These are phyloP conservation scores for Aegilops tauschii DNA, from an alignment of 176 grass and related monocot species.

Conservation along the genomic window DNA sequence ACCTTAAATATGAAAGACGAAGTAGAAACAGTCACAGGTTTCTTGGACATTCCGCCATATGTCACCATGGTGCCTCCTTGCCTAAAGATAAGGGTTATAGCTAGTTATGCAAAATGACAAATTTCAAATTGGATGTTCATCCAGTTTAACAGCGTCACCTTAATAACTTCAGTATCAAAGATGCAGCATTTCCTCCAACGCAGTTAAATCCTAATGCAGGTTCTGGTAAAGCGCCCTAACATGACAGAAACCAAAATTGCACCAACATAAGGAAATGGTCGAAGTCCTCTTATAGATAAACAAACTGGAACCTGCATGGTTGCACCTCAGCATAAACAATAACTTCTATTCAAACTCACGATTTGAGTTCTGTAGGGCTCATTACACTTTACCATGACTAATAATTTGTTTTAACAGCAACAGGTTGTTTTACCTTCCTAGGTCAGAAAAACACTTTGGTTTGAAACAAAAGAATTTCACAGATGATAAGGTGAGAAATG, in stretches of 20 bases:
- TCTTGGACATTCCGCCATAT: conserved; percentile 97
- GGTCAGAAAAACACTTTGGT: background rate
- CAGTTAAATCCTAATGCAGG: conserved; percentile 93
- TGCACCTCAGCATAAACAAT: background rate
- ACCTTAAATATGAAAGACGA: conserved; percentile 99
- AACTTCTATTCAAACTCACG: background rate
- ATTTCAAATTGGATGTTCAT: background rate
- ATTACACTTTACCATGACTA: background rate
- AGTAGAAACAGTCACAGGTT: conserved; percentile 80
- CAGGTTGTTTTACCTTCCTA: background rate
- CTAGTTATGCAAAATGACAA: background rate
- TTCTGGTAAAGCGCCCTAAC: conserved; percentile 77
- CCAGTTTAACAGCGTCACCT: conserved; percentile 36
- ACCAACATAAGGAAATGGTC: conserved; percentile 3
- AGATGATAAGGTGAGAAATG: background rate
- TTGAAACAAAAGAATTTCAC: background rate
- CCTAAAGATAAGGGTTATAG: conserved; percentile 41
- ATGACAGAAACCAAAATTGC: conserved; percentile 23
- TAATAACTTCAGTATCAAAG: conserved; percentile 75
- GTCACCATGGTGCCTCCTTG: conserved; percentile 94
- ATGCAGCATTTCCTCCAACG: conserved; percentile 79
- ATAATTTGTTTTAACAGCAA: background rate
- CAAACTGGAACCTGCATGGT: background rate
- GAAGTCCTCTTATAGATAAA: conserved; percentile 19
- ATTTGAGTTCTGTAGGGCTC: background rate